Conservation (phyloP, 106 monocot genomes). For the Dactylorhiza incarnata region DNA sequence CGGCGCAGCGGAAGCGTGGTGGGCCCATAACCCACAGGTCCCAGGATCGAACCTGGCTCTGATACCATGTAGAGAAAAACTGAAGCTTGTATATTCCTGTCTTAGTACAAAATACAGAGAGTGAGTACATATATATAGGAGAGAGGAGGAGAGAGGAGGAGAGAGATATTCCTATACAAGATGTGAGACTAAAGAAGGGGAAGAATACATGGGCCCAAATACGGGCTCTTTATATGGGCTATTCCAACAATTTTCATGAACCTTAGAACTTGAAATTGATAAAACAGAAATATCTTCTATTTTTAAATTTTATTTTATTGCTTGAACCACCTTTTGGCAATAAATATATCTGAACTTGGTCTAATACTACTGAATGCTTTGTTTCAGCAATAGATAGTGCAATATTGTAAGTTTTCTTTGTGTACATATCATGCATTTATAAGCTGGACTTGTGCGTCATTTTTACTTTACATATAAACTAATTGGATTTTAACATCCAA, state of each 20-base stretch:
- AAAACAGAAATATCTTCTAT: background rate
- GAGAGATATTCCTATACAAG: no score
- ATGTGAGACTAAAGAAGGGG: no score
- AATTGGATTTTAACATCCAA: background rate
- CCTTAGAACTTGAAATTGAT: background rate
- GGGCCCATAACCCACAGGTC: slow-evolving; percentile 91
- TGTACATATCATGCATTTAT: background rate
- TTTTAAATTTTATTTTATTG: background rate
- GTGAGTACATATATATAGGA: no score
- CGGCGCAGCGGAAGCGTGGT: slow-evolving; percentile 92
- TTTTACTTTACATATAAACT: background rate
- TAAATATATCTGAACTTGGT: background rate
- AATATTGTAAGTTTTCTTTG: background rate
- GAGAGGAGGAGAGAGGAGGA: no score
- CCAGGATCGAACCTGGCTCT: slow-evolving; percentile 89
- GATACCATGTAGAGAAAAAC: no score
- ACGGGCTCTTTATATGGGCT: no score
- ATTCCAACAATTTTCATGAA: no score
- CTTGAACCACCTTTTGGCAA: background rate
- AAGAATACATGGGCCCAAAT: no score
- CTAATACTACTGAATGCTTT: background rate
- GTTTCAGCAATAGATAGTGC: no score
- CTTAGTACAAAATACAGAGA: no score
- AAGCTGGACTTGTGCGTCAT: background rate
- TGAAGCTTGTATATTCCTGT: no score